phyloP scores from a whole-genome alignment of 345 rosid species.

The Eucalyptus grandis region DNA sequence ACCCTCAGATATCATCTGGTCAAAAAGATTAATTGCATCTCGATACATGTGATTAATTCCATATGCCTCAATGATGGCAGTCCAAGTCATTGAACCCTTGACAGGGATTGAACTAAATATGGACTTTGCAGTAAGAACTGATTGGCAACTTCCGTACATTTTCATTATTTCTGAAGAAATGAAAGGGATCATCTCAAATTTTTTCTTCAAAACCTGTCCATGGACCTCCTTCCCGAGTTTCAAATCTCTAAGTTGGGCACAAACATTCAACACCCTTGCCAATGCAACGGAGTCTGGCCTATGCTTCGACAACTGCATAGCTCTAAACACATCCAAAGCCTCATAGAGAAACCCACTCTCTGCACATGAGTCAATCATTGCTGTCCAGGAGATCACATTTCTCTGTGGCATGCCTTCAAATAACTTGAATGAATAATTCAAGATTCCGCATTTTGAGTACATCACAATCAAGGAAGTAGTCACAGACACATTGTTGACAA shows the following conservation, averaged over 20 bases:
- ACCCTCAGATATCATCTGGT: conserved; percentile 46
- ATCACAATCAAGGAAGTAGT: conserved; percentile 65
- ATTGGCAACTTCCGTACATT: conserved; percentile 62
- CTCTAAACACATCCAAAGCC: conserved; percentile 37
- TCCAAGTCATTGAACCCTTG: conserved; percentile 77
- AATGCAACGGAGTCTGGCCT: conserved; percentile 66
- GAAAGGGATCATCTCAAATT: conserved; percentile 41
- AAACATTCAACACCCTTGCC: conserved; percentile 49
- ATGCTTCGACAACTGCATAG: conserved; percentile 58
- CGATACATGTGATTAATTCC: conserved; percentile 22
- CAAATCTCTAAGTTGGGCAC: conserved; percentile 33
- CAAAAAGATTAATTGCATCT: conserved; percentile 48
- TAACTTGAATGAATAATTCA: conserved; percentile 37
- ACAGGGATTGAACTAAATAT: conserved; percentile 38
- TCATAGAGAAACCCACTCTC: conserved; percentile 21
- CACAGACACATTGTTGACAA: conserved; percentile 66
- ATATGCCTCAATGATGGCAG: conserved; percentile 65
- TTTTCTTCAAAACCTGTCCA: conserved; percentile 52
- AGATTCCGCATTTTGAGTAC: conserved; percentile 66
- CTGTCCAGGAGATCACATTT: conserved; percentile 68
- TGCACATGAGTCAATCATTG: conserved; percentile 52
- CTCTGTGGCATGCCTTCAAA: conserved; percentile 41
- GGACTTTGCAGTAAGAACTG: conserved; percentile 27
- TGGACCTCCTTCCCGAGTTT: conserved; percentile 79
- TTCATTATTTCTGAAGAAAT: conserved; percentile 57